Evolutionary conservation across 257 asterid genomes (phyloP), one percentile per base, ranked within the genome.

Genomic region (Nemophila menziesii): DNA sequence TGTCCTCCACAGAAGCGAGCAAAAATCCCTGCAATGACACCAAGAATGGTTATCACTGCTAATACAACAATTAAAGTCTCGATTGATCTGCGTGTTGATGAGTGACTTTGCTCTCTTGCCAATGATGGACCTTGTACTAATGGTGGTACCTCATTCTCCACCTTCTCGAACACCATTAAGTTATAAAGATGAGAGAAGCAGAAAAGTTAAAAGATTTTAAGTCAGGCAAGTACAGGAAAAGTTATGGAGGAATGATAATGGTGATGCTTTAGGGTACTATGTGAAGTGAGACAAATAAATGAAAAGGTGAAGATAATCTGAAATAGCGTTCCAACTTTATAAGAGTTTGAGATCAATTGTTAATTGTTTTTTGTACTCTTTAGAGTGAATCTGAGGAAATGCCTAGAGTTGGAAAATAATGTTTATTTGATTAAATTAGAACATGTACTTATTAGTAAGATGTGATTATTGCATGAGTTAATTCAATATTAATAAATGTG

Each of bases 41-140:
- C 90, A 24, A 83, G 22, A 16, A 83, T 59, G 0, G 93, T 72
- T 49, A 83, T 83, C 54, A 69, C 86, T 6, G 95, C 95, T 23
- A 83, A 37, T n/a, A 83, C 93, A 26, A 83, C 93, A 60, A 80
- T 75, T 17, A 83, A 71, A 16, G 95, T 80, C 65, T 80, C 93
- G 40, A 83, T 69, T 3, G 94, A 82, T 49, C 58, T 59, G 61
- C 58, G 71, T 1, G 84, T 66, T 33, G 86, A 70, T 48, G 52
- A 76, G 38, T 60, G 49, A 3, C 56, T 43, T 51, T 44, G 63
- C 54, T 40, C 70, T 52, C 43, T 58, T 49, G 64, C 48, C 17
- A 10, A 4, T 10, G 78, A 82, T 33, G 92, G 77, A 22, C 67
- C 48, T 43, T 56, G 70, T 16, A 51, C 92, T 14, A 82, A 58